Conservation (phyloP, 192 early-diverging fungal species). For the Backusella morwellensis region DNA sequence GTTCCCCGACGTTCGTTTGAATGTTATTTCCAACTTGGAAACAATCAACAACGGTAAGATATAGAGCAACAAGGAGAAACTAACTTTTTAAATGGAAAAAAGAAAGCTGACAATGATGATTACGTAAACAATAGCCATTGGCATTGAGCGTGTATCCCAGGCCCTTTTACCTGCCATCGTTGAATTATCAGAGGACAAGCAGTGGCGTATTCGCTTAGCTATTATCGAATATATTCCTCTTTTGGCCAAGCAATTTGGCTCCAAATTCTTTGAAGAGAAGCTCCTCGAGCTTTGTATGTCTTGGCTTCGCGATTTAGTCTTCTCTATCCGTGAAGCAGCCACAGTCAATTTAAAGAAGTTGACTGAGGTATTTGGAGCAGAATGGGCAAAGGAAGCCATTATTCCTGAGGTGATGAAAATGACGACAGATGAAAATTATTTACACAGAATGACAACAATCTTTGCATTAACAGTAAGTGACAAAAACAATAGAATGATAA, state of each 20-base stretch:
- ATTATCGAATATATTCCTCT: conserved; percentile 99
- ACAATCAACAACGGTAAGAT: conserved; percentile 82
- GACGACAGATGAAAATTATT: conserved; percentile 87
- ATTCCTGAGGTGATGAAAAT: conserved; percentile 93
- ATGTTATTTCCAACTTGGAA: conserved; percentile 98
- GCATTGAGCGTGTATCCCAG: conserved; percentile 96
- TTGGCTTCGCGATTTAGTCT: conserved; percentile 97
- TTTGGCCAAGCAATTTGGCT: conserved; percentile 93
- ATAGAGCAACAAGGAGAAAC: background rate
- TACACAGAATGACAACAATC: conserved; percentile 98
- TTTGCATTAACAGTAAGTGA: conserved; percentile 86
- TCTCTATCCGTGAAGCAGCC: conserved; percentile 96
- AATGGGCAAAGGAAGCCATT: conserved; percentile 94
- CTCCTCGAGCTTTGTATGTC: conserved; percentile 94
- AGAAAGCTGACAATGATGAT: background rate
- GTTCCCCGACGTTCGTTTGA: conserved; percentile 94
- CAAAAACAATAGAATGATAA: background rate
- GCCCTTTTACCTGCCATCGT: conserved; percentile 97
- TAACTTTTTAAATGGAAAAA: background rate
- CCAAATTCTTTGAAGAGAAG: conserved; percentile 97
- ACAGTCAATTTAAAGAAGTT: conserved; percentile 92
- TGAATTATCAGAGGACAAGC: conserved; percentile 99
- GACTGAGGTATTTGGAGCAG: conserved; percentile 97
- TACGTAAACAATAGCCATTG: conserved; percentile 63
- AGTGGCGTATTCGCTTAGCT: conserved; percentile 98